Evolutionary conservation across 257 asterid genomes (phyloP).

Genomic region (Penstemon davidsonii): DNA sequence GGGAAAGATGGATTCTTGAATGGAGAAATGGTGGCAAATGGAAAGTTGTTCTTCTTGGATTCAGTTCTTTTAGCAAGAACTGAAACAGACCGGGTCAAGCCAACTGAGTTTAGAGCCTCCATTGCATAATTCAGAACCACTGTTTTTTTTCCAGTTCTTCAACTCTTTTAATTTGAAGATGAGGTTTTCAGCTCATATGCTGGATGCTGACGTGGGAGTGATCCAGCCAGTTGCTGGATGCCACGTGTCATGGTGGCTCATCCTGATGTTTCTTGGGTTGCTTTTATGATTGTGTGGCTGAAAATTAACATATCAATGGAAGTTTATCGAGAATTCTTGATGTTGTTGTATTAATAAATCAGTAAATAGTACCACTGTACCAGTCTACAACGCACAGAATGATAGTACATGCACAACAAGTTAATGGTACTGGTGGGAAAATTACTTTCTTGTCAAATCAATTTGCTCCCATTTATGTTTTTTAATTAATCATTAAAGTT

Average conservation of each 20-base stretch:
- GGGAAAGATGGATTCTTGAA: slow-evolving; percentile 41
- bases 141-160: background rate
- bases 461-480: too few relatives aligned
- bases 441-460: too few relatives aligned
- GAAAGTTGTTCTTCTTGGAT: slow-evolving; percentile 40
- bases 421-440: too few relatives aligned
- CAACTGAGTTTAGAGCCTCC: slow-evolving; percentile 85
- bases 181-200: slow-evolving; percentile 26
- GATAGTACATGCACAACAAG: background rate
- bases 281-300: slow-evolving; percentile 52
- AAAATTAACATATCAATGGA: slow-evolving; percentile 23
- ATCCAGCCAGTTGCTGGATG: slow-evolving; percentile 35
- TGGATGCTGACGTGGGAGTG: slow-evolving; percentile 36
- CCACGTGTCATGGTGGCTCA: slow-evolving; percentile 50
- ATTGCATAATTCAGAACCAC: slow-evolving; percentile 36
- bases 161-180: slow-evolving; percentile 11
- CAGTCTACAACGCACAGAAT: background rate
- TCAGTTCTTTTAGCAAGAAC: slow-evolving; percentile 67
- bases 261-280: slow-evolving; percentile 26
- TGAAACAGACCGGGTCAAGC: slow-evolving; percentile 58
- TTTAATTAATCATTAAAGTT: too few relatives aligned
- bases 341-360: slow-evolving; percentile 22
- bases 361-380: background rate
- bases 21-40: slow-evolving; percentile 35
- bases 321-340: slow-evolving; percentile 16